Base-by-base conservation (phyloP, 306 rosid genomes). In the Prunus salicina region DNA sequence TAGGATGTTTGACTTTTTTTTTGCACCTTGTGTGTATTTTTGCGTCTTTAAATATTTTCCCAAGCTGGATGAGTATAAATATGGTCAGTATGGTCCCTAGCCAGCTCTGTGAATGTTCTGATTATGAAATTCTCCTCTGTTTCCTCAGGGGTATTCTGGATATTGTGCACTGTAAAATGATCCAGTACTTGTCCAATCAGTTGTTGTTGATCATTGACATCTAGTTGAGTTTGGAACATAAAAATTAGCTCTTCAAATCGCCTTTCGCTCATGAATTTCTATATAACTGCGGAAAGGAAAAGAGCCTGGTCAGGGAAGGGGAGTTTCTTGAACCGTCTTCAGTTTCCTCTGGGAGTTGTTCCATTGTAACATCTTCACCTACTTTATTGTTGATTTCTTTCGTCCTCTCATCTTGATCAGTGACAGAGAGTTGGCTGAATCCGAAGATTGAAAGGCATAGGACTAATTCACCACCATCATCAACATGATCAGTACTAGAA, bases 251-350 rank as follows among this genome's bases (percentile, higher is more conserved):
- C 53, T 2, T 19, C 71, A 43, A 41, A 19, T 43, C 45, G 30
- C 30, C 71, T 43, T n/a, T 41, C 32, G 3, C 8, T 16, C 53
- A 1, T n/a, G 53, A 66, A 66, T 11, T 66, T 66, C 11, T n/a
- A 12, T 34, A 43, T 66, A 66, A 41, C 0, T 12, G 3, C 20
- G 12, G 71, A 20, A 11, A 20, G 8, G 56, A 46, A 67, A 22
- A 4, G n/a, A 1, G 24, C 10, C 25, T 67, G 50, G 10, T 67
- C 27, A 13, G 56, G 30, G 57, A 24, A 67, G 53, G 56, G 20
- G 25, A 46, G 41, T 46, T 67, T 67, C 57, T 67, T 67, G 72
- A 67, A 5, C 13, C 34, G n/a, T 66, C 71, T 4, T 41, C 71
- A 14, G 8, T n/a, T 38, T 66, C 71, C 28, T 66, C 52, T 4